Percentiles rank a stretch among this genome's conserved stretches.
These are phyloP conservation scores for Zasmidium cellare DNA, from an alignment of 2,329 filamentous ascomycete genomes.

Conservation along the genomic window DNA sequence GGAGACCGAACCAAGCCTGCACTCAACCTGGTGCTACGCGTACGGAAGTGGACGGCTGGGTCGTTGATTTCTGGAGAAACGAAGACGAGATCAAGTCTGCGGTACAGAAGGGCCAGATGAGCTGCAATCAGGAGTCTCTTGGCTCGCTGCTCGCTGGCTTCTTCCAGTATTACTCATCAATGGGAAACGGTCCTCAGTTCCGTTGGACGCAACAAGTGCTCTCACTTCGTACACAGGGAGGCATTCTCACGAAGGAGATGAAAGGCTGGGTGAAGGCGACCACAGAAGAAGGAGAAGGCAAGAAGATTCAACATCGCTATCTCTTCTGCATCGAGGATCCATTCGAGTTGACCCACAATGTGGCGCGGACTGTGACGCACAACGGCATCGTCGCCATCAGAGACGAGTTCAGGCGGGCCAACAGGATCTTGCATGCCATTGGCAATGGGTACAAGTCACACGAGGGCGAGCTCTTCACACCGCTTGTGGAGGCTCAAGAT, in stretches of 20 bases:
- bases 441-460: constrained; percentile 39
- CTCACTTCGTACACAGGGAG: constrained; percentile 69
- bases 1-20: constrained; percentile 43
- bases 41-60: constrained; percentile 53
- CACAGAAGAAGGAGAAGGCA: constrained; percentile 58
- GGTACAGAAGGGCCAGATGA: constrained; percentile 60
- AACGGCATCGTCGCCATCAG: constrained; percentile 78
- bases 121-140: constrained; percentile 67
- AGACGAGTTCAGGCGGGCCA: constrained; percentile 80
- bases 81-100: constrained; percentile 67
- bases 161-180: constrained; percentile 76
- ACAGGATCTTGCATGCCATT: constrained; percentile 64
- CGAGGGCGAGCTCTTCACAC: constrained; percentile 17
- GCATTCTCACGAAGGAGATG: constrained; percentile 69
- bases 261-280: constrained; percentile 88
- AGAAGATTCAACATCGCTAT: constrained; percentile 74
- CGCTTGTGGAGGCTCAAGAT: constrained; percentile 16
- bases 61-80: constrained; percentile 76
- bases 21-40: constrained; percentile 26
- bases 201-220: constrained; percentile 80
- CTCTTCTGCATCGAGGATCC: constrained; percentile 90
- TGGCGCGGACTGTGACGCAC: constrained; percentile 82
- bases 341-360: constrained; percentile 85
- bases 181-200: constrained; percentile 63
- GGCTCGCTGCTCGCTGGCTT: constrained; percentile 77